Evolutionary conservation across 441 rosid genomes (phyloP).

Genomic region (Geranium incanum): DNA sequence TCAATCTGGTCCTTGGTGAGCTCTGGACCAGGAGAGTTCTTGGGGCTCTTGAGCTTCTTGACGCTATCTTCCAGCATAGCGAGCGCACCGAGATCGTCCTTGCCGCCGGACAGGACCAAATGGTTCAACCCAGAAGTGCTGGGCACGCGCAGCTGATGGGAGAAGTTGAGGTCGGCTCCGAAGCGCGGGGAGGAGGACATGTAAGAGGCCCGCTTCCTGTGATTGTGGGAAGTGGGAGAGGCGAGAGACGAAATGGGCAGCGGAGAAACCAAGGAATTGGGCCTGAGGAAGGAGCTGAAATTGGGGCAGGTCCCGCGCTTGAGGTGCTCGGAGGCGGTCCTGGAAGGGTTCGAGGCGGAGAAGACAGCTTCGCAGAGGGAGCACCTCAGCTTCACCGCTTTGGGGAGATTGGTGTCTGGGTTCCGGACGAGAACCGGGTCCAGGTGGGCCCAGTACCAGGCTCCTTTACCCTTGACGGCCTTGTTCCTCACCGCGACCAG

Average conservation of each 20-base stretch:
- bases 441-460: conserved; percentile 68
- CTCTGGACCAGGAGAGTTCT: conserved; percentile 34
- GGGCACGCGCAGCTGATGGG: not conserved
- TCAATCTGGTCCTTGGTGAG: conserved; percentile 38
- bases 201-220: conserved; percentile 31
- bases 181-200: conserved; percentile 27
- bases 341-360: conserved; percentile 48
- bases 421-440: conserved; percentile 50
- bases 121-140: conserved; percentile 24
- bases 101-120: conserved; percentile 39
- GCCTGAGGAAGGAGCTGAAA: conserved; percentile 34
- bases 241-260: conserved; percentile 33
- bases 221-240: conserved; percentile 21
- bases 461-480: conserved; percentile 66
- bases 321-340: conserved; percentile 69
- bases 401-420: conserved; percentile 47
- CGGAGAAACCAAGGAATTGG: conserved; percentile 27
- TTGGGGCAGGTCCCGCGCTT: conserved; percentile 65
- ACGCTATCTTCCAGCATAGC: conserved; percentile 44
- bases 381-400: conserved; percentile 63
- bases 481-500: conserved; percentile 41
- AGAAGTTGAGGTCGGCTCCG: conserved; percentile 20
- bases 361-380: conserved; percentile 40
- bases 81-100: conserved; percentile 38
- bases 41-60: conserved; percentile 45